Evolutionary conservation across 169 alveolate genomes (phyloP), one percentile per base, ranked within the genome.

Genomic region (Cryptosporidium muris): DNA sequence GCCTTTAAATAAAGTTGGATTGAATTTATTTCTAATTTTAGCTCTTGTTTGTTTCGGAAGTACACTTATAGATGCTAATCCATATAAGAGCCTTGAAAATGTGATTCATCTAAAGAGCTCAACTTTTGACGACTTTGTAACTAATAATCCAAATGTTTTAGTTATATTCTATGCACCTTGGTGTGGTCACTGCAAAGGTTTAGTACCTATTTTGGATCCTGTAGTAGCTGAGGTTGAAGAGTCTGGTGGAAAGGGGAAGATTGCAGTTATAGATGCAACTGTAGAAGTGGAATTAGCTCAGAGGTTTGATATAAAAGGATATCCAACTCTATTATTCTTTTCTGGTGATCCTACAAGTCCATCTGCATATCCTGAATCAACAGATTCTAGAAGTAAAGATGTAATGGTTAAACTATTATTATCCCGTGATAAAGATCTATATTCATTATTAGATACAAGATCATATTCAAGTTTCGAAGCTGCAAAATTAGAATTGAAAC

Each of bases 151-250:
- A 8, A 51, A 47, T 48, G 67, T 60, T 34, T 25, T 74, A 37
- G 85, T 74, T 2, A 11, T 74, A 60, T 74, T 74, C 25, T 60
- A 74, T 42, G 85, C 54, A 25, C 25, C 25, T 12, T 60, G 42
- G 4, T 74, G 74, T 0, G 66, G 4, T 3, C n/a, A n/a, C 0
- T 74, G 74, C 5, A 74, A 36, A 49, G 5, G 37, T 2, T 58
- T 74, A 40, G 36, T 42, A 48, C 38, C 54, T 5, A 60, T 48
- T 2, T 64, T 74, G n/a, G 85, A 25, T n/a, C 36, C 40, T 40
- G 85, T 74, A 37, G 42, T 36, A 7, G 11, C 34, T 6, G 56
- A 34, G 3, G 51, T 74, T 47, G 58, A 53, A 45, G 36, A 38
- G 11, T 9, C 60, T 43, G 14, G 40, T 11, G 53, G 74, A 45